A percentile compares a stretch with the other conserved stretches of the same genome.
phyloP scores from a whole-genome alignment of 176 grass and related monocot genomes.

The Zizania latifolia region DNA sequence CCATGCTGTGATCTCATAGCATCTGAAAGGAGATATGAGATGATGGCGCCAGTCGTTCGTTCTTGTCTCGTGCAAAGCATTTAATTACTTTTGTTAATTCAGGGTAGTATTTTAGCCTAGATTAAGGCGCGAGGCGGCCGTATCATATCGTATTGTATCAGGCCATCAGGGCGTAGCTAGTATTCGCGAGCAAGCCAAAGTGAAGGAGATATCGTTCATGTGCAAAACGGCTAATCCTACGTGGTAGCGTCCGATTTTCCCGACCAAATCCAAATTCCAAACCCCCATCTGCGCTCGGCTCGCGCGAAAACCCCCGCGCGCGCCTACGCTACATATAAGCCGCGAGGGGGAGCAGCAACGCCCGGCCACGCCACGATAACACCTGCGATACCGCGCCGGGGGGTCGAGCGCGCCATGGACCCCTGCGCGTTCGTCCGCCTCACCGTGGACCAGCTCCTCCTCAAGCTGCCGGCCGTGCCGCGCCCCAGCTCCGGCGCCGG shows the following conservation, averaged over 20 bases:
- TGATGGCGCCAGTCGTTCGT: background rate
- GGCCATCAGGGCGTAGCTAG: too few species aligned
- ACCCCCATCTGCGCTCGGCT: too few species aligned
- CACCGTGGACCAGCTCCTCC: slow-evolving; percentile 67
- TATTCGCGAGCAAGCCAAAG: background rate
- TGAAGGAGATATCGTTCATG: background rate
- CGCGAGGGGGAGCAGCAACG: background rate
- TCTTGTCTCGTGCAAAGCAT: background rate
- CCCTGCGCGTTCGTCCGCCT: slow-evolving; percentile 89
- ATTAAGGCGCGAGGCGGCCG: slow-evolving; percentile 15
- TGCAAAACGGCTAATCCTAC: background rate
- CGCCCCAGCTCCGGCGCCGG: slow-evolving; percentile 44
- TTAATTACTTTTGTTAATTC: background rate
- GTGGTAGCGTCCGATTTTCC: background rate
- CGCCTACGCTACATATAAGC: slow-evolving; percentile 33
- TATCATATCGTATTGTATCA: background rate
- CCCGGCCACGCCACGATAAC: background rate
- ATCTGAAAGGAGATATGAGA: background rate
- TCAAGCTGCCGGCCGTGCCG: slow-evolving; percentile 67
- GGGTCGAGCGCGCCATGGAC: slow-evolving; percentile 79
- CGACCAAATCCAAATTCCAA: background rate
- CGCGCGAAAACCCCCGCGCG: background rate
- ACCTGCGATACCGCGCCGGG: background rate
- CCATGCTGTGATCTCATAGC: background rate
- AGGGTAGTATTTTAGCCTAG: background rate